A percentile compares a stretch with the other conserved stretches of the same genome.
These are phyloP conservation scores for Calonectria pauciramosa DNA, from an alignment of 2,329 filamentous ascomycete genomes.

Conservation along the genomic window DNA sequence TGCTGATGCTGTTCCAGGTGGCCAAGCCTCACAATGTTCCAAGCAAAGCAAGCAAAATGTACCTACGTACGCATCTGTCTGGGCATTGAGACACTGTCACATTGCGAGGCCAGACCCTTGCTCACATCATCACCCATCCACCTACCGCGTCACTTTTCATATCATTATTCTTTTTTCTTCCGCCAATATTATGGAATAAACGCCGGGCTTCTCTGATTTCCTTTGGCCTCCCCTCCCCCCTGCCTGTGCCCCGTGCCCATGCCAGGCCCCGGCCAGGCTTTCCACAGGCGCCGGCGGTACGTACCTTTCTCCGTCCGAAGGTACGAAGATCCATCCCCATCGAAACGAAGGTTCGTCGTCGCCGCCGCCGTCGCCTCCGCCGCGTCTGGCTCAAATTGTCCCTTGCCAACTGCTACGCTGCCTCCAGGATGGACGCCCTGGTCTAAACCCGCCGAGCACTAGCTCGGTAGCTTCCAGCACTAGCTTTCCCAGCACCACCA, in stretches of 20 bases:
- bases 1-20: not conserved
- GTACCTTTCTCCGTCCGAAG: slow-evolving; percentile 22
- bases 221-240: not conserved
- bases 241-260: not conserved
- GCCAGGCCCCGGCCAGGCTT: not conserved
- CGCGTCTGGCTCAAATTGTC: slow-evolving; percentile 26
- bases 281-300: slow-evolving; percentile 23
- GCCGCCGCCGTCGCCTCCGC: slow-evolving; percentile 22
- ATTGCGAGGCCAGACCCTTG: not conserved
- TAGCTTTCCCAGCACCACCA: slow-evolving; percentile 14
- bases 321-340: slow-evolving; percentile 36
- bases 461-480: slow-evolving; percentile 23
- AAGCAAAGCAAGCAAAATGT: slow-evolving; percentile 2
- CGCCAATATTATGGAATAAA: not conserved
- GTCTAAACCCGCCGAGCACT: slow-evolving; percentile 19
- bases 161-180: not conserved
- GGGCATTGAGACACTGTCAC: not conserved
- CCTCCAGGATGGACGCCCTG: slow-evolving; percentile 9
- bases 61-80: not conserved
- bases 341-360: slow-evolving; percentile 14
- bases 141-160: not conserved
- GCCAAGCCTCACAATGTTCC: not conserved
- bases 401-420: slow-evolving; percentile 19
- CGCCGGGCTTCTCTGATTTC: not conserved
- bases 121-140: not conserved